Conservation (phyloP, 768 basidiomycete genomes). For the Termitomyces sp. region DNA sequence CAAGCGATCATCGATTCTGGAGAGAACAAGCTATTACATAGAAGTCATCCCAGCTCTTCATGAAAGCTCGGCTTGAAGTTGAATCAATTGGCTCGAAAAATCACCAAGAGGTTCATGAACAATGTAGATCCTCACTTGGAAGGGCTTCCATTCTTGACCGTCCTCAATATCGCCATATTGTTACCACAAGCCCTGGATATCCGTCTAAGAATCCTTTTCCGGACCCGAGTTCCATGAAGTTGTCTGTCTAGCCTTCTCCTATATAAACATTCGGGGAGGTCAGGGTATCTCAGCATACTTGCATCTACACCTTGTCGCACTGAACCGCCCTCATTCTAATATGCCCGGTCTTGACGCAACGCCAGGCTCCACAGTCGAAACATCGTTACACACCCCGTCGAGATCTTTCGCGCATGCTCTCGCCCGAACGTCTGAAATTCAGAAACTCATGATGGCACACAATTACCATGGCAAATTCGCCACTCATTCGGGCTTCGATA, state of each 20-base stretch:
- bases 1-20: not conserved
- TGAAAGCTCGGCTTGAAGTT: not conserved
- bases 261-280: not conserved
- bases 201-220: not conserved
- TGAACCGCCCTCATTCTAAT: not conserved
- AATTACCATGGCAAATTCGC: constrained; percentile 11
- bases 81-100: not conserved
- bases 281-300: not conserved
- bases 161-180: not conserved
- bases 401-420: constrained; percentile 10
- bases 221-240: not conserved
- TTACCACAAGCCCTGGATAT: not conserved
- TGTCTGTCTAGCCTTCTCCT: not conserved
- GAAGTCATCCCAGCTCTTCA: not conserved
- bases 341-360: not conserved
- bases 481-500: constrained; percentile 13
- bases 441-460: constrained; percentile 9
- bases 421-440: constrained; percentile 3
- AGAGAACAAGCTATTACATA: not conserved
- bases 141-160: constrained; percentile 5
- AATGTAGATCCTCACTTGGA: not conserved
- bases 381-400: constrained; percentile 3
- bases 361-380: not conserved
- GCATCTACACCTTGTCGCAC: not conserved
- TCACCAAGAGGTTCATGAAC: not conserved